Percentiles rank a stretch among this genome's conserved stretches.
phyloP scores from a whole-genome alignment of 441 rosid genomes.

The Flueggea neowawraea region DNA sequence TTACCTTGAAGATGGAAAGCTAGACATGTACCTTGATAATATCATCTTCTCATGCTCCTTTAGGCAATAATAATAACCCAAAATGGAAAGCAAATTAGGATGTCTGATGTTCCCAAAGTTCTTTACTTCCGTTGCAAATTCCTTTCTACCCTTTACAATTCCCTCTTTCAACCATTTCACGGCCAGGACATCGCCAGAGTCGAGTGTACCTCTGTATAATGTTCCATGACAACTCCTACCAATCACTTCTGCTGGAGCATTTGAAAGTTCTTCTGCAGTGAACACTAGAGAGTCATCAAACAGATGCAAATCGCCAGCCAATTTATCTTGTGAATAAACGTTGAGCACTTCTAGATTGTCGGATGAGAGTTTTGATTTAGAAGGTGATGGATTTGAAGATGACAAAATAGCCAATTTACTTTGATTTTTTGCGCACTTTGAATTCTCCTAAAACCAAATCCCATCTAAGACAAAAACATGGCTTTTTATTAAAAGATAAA shows the following conservation, averaged over 20 bases:
- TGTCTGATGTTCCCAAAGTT: slow-evolving; percentile 33
- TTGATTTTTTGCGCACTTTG: too few relatives aligned
- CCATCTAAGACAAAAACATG: too few relatives aligned
- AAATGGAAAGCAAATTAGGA: slow-evolving; percentile 79
- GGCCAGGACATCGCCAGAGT: slow-evolving; percentile 20
- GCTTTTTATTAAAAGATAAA: too few relatives aligned
- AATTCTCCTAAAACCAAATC: too few relatives aligned
- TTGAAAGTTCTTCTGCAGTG: slow-evolving; percentile 31
- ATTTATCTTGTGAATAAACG: slow-evolving; percentile 27
- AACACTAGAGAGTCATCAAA: slow-evolving; percentile 21
- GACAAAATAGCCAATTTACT: slow-evolving; percentile 46
- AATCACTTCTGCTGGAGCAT: slow-evolving; percentile 28
- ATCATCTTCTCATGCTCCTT: slow-evolving; percentile 83
- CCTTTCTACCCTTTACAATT: slow-evolving; percentile 29
- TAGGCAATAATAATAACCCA: slow-evolving; percentile 85
- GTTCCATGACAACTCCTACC: slow-evolving; percentile 36
- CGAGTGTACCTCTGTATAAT: slow-evolving; percentile 27
- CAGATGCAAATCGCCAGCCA: slow-evolving; percentile 24
- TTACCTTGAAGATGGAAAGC: slow-evolving; percentile 84
- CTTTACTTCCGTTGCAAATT: slow-evolving; percentile 31
- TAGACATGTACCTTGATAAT: slow-evolving; percentile 59
- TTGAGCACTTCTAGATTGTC: slow-evolving; percentile 14
- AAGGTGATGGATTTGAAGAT: slow-evolving; percentile 42
- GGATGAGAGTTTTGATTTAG: slow-evolving; percentile 11
- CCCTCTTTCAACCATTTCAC: slow-evolving; percentile 35